These are phyloP conservation scores for Hyaloscypha variabilis DNA, from an alignment of 495 filamentous ascomycete genomes.

Conservation along the genomic window DNA sequence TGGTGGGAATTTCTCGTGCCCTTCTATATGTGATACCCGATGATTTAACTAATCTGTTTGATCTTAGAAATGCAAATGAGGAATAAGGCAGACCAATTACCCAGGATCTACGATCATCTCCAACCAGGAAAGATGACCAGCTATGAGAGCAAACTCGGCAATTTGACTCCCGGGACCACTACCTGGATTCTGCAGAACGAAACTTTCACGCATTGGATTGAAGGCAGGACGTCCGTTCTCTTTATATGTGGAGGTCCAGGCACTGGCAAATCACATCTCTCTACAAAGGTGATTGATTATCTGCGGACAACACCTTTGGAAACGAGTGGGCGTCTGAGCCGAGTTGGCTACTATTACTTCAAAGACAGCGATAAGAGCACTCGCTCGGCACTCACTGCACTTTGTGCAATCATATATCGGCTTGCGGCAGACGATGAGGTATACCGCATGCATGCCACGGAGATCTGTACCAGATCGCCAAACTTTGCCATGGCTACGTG, in stretches of 20 bases:
- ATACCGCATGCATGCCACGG: slow-evolving; percentile 14
- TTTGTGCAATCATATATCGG: slow-evolving; percentile 20
- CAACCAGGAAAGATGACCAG: slow-evolving; percentile 19
- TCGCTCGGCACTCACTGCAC: slow-evolving; percentile 14
- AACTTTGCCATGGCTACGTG: slow-evolving; percentile 16
- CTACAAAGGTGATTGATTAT: slow-evolving; percentile 22
- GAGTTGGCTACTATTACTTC: slow-evolving; percentile 24
- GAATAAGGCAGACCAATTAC: slow-evolving; percentile 19
- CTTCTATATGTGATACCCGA: not conserved
- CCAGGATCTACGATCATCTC: slow-evolving; percentile 19
- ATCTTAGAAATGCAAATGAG: slow-evolving; percentile 19
- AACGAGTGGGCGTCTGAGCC: slow-evolving; percentile 2
- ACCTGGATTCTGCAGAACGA: slow-evolving; percentile 14
- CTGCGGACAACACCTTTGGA: slow-evolving; percentile 14
- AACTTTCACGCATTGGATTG: slow-evolving; percentile 15
- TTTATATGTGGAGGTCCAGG: slow-evolving; percentile 18
- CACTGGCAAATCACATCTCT: slow-evolving; percentile 22
- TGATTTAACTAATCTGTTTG: not conserved
- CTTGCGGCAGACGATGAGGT: slow-evolving; percentile 16
- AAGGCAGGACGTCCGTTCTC: slow-evolving; percentile 16
- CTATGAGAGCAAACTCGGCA: slow-evolving; percentile 15
- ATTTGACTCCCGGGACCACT: slow-evolving; percentile 18
- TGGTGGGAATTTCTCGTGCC: slow-evolving; percentile 3
- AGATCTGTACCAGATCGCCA: slow-evolving; percentile 16
- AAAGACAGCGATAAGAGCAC: slow-evolving; percentile 14